Percentiles rank a stretch among this genome's conserved stretches.
Conservation (phyloP, 192 early-diverging fungal genomes). For the Rhizoclosmatium globosum region DNA sequence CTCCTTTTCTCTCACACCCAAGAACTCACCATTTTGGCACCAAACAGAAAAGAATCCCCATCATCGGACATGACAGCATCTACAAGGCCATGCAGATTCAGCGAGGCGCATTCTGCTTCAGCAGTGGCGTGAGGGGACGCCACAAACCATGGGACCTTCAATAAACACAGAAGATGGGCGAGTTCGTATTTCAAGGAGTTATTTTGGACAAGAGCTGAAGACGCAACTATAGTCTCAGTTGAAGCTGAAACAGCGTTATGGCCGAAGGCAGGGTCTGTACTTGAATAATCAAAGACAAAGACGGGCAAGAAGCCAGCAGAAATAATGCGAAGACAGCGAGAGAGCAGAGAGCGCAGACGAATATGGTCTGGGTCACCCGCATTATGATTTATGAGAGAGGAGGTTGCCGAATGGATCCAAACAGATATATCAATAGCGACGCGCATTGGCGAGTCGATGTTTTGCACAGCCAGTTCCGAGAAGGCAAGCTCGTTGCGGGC, state of each 20-base stretch:
- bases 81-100: constrained; percentile 28
- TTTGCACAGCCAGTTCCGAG: no score
- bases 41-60: constrained; percentile 49
- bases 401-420: not conserved
- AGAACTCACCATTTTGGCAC: constrained; percentile 27
- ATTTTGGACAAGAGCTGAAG: no score
- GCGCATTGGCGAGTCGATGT: no score
- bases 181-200: not conserved
- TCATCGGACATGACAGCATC: constrained; percentile 46
- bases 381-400: not conserved
- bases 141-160: not conserved
- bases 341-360: not conserved
- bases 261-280: not conserved
- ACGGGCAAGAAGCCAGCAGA: not conserved
- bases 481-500: not conserved
- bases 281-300: constrained; percentile 3
- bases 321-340: not conserved
- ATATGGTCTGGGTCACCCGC: not conserved
- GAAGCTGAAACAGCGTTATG: no score
- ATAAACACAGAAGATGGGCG: not conserved
- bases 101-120: constrained; percentile 48
- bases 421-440: no score
- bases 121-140: constrained; percentile 8
- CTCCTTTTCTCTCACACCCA: no score
- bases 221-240: no score